Conservation (phyloP, 2,329 filamentous ascomycete genomes). For the Alternaria panax region DNA sequence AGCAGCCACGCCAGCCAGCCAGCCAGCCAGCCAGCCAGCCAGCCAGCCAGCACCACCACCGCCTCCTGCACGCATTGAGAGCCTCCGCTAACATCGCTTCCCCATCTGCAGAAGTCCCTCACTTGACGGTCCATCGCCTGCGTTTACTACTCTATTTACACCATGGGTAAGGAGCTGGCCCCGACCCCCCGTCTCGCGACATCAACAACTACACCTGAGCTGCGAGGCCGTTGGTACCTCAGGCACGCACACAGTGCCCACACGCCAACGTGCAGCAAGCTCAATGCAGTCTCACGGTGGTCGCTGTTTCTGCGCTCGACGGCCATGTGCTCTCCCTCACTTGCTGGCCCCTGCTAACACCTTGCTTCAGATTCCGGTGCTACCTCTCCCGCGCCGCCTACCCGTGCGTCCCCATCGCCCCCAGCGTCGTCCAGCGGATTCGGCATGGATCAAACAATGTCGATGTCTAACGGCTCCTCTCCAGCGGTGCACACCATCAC, state of each 20-base stretch:
- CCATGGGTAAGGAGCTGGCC: slow-evolving; percentile 49
- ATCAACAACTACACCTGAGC: slow-evolving; percentile 14
- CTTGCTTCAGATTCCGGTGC: slow-evolving; percentile 53
- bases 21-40: no score
- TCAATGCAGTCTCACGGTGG: slow-evolving; percentile 21
- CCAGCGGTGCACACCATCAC: slow-evolving; percentile 65
- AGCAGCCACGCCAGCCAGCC: slow-evolving; percentile 28
- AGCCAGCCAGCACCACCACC: slow-evolving; percentile 11
- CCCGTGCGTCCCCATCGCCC: slow-evolving; percentile 57
- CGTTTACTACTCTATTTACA: slow-evolving; percentile 40
- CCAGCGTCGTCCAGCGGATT: slow-evolving; percentile 60
- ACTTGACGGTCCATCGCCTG: slow-evolving; percentile 39
- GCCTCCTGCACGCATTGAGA: slow-evolving; percentile 12
- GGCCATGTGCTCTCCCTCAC: slow-evolving; percentile 2
- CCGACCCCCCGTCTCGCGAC: slow-evolving; percentile 20
- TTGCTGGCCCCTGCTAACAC: slow-evolving; percentile 36
- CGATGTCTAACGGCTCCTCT: slow-evolving; percentile 59
- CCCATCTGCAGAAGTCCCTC: slow-evolving; percentile 43
- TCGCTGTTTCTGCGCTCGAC: slow-evolving; percentile 20
- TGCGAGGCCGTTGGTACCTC: slow-evolving; percentile 13
- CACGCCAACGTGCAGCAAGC: slow-evolving; percentile 12
- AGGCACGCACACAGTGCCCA: slow-evolving; percentile 19
- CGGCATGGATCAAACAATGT: slow-evolving; percentile 65
- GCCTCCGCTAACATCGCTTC: slow-evolving; percentile 31
- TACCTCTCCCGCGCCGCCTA: slow-evolving; percentile 50